Conservation (phyloP, 352 stramenopile genomes). For the Pelagophyceae sp. region DNA sequence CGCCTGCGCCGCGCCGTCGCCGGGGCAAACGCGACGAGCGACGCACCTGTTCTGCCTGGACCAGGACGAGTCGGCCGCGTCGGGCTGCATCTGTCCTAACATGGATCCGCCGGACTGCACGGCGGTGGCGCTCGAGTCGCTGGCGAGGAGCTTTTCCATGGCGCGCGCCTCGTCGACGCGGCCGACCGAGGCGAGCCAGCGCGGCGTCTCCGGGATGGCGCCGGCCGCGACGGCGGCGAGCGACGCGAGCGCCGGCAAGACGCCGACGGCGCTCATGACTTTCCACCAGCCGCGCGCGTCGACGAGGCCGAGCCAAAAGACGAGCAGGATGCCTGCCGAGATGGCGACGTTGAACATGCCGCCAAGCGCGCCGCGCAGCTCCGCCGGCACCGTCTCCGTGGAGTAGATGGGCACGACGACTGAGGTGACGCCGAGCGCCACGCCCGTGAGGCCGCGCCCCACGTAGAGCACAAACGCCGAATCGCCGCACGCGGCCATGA, state of each 20-base stretch:
- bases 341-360: constrained; percentile 15
- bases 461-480: too few species aligned
- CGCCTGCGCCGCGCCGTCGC: neutral
- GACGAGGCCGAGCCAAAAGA: neutral
- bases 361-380: neutral
- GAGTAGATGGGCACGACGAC: constrained; percentile 4
- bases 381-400: neutral
- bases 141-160: neutral
- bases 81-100: neutral
- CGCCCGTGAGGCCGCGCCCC: neutral
- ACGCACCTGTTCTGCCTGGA: too few species aligned
- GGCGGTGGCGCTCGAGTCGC: neutral
- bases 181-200: neutral
- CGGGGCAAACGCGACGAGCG: neutral
- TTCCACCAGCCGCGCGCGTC: neutral
- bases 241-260: neutral
- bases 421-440: neutral
- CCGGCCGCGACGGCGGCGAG: neutral
- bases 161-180: neutral
- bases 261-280: neutral
- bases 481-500: too few species aligned
- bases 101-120: neutral
- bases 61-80: neutral
- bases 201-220: neutral
- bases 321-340: constrained; percentile 4